Percentiles rank a stretch among this genome's conserved stretches.
Evolutionary conservation across 2,329 filamentous ascomycete genomes (phyloP).

Genomic region (Cordyceps javanica): DNA sequence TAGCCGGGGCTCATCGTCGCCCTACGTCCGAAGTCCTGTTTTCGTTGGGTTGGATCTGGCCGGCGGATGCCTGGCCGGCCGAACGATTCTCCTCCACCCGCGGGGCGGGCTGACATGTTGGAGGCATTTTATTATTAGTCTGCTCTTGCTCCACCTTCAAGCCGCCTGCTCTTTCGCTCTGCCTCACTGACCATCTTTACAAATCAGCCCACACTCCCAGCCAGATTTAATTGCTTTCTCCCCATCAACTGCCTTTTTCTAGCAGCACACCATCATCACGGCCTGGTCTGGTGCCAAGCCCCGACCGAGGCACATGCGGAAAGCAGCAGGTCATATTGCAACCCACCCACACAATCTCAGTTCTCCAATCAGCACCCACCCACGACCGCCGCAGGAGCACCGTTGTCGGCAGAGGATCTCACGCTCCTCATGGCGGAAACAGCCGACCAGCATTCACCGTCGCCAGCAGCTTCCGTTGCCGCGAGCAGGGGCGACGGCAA

Average conservation of each 20-base stretch:
- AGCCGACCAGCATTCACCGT: neutral
- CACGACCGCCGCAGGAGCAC: neutral
- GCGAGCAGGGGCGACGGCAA: conserved; percentile 32
- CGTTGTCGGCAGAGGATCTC: neutral
- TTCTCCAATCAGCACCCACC: neutral
- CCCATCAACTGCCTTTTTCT: neutral
- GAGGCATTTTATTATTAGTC: too few relatives aligned
- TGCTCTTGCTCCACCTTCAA: neutral
- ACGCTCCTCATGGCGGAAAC: neutral
- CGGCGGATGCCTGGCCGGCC: neutral
- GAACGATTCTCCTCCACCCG: conserved; percentile 4
- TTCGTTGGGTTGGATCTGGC: neutral
- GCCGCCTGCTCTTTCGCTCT: neutral
- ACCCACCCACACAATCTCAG: neutral
- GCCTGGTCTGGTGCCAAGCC: neutral
- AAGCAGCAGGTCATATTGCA: neutral
- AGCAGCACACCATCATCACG: neutral
- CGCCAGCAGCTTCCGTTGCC: conserved; percentile 25
- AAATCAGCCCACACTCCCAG: neutral
- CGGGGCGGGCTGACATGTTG: neutral
- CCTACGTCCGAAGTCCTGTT: neutral
- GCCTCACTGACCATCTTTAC: neutral
- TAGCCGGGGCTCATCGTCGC: too few relatives aligned
- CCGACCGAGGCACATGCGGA: neutral
- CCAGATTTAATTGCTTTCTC: neutral